Evolutionary conservation across 2,329 filamentous ascomycete species (phyloP).

Genomic region (Diaporthe capsici): DNA sequence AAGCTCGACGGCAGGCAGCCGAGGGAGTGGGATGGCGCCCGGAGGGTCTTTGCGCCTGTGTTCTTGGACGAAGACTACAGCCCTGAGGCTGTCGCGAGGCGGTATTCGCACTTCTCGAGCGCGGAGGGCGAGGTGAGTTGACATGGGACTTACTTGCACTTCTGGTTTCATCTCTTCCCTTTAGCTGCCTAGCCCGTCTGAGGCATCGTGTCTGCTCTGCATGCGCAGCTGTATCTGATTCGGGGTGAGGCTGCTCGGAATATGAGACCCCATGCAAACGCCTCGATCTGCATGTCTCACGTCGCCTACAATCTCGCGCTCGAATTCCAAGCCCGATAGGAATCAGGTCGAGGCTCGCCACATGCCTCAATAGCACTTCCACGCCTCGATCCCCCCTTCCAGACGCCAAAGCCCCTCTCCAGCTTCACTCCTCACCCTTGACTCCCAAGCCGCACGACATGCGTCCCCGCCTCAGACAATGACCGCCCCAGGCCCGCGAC

Average conservation of each 20-base stretch:
- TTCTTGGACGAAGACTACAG: conserved; percentile 73
- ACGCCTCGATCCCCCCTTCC: not conserved
- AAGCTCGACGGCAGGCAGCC: conserved; percentile 50
- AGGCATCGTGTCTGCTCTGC: not conserved
- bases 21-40: conserved; percentile 64
- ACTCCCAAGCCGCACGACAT: not conserved
- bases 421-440: not conserved
- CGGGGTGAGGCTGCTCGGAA: conserved; percentile 4
- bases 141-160: conserved; percentile 24
- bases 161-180: not conserved
- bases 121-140: conserved; percentile 60
- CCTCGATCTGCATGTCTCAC: not conserved
- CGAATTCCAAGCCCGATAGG: too few relatives aligned
- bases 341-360: not conserved
- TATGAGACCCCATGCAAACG: not conserved
- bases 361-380: not conserved
- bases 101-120: conserved; percentile 72
- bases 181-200: conserved; percentile 38
- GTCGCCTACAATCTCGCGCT: not conserved
- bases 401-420: not conserved
- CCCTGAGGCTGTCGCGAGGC: conserved; percentile 72
- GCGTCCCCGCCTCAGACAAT: not conserved
- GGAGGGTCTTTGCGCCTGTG: conserved; percentile 73
- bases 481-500: not conserved
- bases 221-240: not conserved